Conservation (phyloP, 1,139 yeast species). For the Saccharomyces hybrid region DNA sequence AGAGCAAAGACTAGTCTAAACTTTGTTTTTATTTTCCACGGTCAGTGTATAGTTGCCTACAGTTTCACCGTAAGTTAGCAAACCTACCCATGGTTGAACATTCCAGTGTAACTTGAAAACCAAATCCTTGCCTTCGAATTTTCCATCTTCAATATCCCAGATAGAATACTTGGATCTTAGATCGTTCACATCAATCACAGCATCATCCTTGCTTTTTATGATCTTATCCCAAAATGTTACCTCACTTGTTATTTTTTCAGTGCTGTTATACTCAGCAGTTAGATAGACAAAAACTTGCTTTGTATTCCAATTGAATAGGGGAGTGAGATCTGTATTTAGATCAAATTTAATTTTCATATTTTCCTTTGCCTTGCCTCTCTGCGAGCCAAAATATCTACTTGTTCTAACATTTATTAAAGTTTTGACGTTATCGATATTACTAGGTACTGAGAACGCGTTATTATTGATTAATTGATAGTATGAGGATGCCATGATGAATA, state of each 20-base stretch:
- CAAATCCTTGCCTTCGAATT: slow-evolving; percentile 63
- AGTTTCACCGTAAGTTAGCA: slow-evolving; percentile 63
- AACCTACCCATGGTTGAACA: slow-evolving; percentile 85
- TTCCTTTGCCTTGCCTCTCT: slow-evolving; percentile 66
- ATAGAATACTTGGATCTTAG: slow-evolving; percentile 72
- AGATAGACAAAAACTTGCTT: slow-evolving; percentile 87
- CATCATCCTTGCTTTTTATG: slow-evolving; percentile 50
- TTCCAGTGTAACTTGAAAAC: slow-evolving; percentile 77
- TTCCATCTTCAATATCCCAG: slow-evolving; percentile 67
- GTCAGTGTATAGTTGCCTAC: slow-evolving; percentile 22
- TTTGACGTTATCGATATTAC: slow-evolving; percentile 38
- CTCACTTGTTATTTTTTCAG: slow-evolving; percentile 42
- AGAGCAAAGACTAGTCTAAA: not conserved
- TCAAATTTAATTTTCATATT: slow-evolving; percentile 69
- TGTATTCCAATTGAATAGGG: slow-evolving; percentile 93
- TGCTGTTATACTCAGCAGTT: slow-evolving; percentile 65
- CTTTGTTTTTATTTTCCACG: slow-evolving; percentile 1
- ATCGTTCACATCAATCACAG: slow-evolving; percentile 45
- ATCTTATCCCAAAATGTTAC: slow-evolving; percentile 92
- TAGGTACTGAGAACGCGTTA: slow-evolving; percentile 40
- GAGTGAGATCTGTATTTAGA: slow-evolving; percentile 57
- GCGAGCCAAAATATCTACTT: slow-evolving; percentile 70
- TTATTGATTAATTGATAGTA: slow-evolving; percentile 42
- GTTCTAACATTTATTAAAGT: slow-evolving; percentile 43
- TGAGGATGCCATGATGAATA: slow-evolving; percentile 42